Evolutionary conservation across 352 stramenopile genomes (phyloP).

Genomic region (Phytophthora sansomeana): DNA sequence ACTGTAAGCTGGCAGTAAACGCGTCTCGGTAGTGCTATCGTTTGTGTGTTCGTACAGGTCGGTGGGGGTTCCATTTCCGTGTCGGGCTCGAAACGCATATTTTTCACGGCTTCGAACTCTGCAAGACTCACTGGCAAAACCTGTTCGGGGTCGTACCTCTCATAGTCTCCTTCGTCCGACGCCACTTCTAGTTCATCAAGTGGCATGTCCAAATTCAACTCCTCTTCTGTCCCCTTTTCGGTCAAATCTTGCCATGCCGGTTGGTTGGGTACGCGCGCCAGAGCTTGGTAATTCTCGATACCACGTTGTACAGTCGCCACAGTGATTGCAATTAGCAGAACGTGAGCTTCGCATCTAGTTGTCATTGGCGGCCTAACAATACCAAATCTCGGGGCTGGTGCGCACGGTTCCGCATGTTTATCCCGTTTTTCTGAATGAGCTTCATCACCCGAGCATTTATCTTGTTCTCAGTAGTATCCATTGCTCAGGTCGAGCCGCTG

Average conservation of each 20-base stretch:
- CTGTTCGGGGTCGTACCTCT: slow-evolving; percentile 9
- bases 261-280: not conserved
- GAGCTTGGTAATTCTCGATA: slow-evolving; percentile 5
- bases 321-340: no score
- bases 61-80: slow-evolving; percentile 7
- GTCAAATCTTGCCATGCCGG: slow-evolving; percentile 10
- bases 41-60: slow-evolving; percentile 8
- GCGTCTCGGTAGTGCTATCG: not conserved
- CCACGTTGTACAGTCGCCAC: slow-evolving; percentile 1
- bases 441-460: no score
- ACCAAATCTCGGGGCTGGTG: no score
- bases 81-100: no score
- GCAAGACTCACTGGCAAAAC: slow-evolving; percentile 8
- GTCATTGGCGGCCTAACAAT: no score
- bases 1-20: no score
- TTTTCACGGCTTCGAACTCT: no score
- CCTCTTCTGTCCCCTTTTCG: not conserved
- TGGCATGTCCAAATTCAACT: slow-evolving; percentile 2
- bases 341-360: no score
- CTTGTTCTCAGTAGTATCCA: no score
- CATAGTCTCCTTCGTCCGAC: not conserved
- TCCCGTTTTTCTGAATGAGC: no score
- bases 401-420: no score
- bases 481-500: no score
- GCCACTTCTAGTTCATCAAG: slow-evolving; percentile 10